Evolutionary conservation across 148 eudicot genomes (phyloP), one percentile per base, ranked within the genome.

Genomic region (Mesembryanthemum crystallinum): DNA sequence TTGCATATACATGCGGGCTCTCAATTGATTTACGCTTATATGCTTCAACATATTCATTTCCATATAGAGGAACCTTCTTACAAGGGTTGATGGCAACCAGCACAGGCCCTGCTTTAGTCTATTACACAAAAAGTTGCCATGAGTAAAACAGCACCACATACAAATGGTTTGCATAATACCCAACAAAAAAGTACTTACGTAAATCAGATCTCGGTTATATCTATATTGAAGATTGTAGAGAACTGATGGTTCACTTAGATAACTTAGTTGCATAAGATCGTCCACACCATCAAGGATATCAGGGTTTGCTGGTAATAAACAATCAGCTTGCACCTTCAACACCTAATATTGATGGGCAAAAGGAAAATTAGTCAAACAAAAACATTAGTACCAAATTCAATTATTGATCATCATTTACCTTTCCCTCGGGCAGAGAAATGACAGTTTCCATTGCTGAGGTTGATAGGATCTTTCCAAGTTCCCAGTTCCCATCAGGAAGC

Each of bases 61-160:
- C 97, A 85, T 96, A 96, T 23, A 89, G 67, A 3, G 88, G 87
- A 43, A 96, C 89, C 75, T 84, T 79, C 86, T 96, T 96, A 79
- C 92, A 96, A 64, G 98, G 99, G 83, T 96, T 96, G 32, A 96
- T 43, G 20, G 98, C 98, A 77, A 96, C 92, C 82, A 96, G 82
- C 66, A 96, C 94, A 27, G 99, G 95, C 60, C 99, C 99, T 70
- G 99, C 98, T 87, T 95, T 92, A 28, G 94, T 91, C 99, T 95
- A 83, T 45, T 45, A 79, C 43, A 47, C 52, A 77, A 37, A 55
- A 80, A 60, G 60, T 15, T 72, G 51, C 5, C 54, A 60, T 47
- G 5, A 45, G 7, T 23, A 67, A 82, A 71, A 28, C 42, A 79
- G 43, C 43, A 52, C 29, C 6, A 24, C 13, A 73, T 51, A 69